phyloP scores from a whole-genome alignment of 1,284 basidiomycete genomes.

The Fistulinella cinereoalba region DNA sequence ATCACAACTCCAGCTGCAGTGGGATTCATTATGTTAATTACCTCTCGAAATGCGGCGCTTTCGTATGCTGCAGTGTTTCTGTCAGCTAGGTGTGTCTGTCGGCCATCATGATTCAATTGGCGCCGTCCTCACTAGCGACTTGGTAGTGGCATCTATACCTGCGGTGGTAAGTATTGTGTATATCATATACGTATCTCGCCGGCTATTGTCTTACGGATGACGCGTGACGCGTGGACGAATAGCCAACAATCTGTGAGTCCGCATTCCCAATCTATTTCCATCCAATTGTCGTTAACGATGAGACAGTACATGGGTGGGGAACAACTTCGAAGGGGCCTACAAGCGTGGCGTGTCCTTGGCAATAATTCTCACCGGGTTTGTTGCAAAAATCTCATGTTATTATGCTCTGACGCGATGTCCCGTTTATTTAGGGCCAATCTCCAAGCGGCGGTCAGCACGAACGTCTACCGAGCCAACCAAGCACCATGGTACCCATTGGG shows the following conservation, averaged over 20 bases:
- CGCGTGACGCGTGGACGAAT: too few species aligned
- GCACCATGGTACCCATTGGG: conserved; percentile 71
- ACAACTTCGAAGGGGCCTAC: conserved; percentile 75
- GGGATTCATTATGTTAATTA: conserved; percentile 68
- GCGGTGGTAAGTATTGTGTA: conserved; percentile 52
- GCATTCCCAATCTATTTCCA: too few species aligned
- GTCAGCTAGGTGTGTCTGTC: conserved; percentile 51
- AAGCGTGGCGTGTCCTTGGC: conserved; percentile 72
- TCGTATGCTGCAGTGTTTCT: conserved; percentile 71
- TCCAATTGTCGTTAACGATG: too few species aligned
- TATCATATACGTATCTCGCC: too few species aligned
- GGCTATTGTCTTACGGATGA: too few species aligned
- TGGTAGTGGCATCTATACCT: conserved; percentile 65
- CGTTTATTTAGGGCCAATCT: conserved; percentile 47
- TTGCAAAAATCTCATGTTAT: too few species aligned
- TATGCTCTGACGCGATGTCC: too few species aligned
- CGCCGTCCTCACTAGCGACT: conserved; percentile 7
- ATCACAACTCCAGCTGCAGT: conserved; percentile 37
- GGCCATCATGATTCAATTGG: not conserved
- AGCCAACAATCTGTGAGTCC: conserved; percentile 66
- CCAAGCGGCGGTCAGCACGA: conserved; percentile 69
- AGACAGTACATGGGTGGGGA: conserved; percentile 63
- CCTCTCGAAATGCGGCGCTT: conserved; percentile 57
- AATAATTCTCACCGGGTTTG: conserved; percentile 65
- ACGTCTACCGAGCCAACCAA: conserved; percentile 65